Percentiles rank a stretch among this genome's conserved stretches.
Evolutionary conservation across 1,139 yeast species (phyloP).

Genomic region (Hansenula lynferdii): DNA sequence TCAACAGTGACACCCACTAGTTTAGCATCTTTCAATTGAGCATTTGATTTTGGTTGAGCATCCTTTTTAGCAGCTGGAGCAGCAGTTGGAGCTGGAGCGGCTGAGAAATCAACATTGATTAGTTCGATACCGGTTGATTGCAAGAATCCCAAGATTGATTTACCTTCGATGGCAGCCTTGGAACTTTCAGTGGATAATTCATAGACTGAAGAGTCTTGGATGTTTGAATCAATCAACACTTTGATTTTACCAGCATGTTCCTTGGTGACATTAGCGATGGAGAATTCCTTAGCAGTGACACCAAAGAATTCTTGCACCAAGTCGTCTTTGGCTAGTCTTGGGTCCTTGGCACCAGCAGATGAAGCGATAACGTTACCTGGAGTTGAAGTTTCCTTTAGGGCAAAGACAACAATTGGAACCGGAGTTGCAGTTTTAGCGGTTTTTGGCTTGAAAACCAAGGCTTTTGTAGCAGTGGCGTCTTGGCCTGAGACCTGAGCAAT

Average conservation of each 20-base stretch:
- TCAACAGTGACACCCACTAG: slow-evolving; percentile 95
- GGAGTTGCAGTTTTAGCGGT: slow-evolving; percentile 83
- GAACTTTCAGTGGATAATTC: slow-evolving; percentile 56
- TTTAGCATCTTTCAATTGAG: slow-evolving; percentile 81
- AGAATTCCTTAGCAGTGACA: slow-evolving; percentile 59
- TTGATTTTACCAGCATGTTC: slow-evolving; percentile 60
- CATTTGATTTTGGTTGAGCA: slow-evolving; percentile 28
- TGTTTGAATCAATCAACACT: slow-evolving; percentile 57
- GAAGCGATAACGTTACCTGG: slow-evolving; percentile 63
- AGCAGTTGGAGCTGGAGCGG: slow-evolving; percentile 27
- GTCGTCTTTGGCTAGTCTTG: slow-evolving; percentile 83
- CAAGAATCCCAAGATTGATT: slow-evolving; percentile 48
- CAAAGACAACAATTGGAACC: slow-evolving; percentile 77
- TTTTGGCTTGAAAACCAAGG: slow-evolving; percentile 87
- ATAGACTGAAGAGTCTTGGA: slow-evolving; percentile 41
- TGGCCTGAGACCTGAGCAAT: slow-evolving; percentile 40
- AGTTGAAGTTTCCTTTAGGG: slow-evolving; percentile 65
- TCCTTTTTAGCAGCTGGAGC: slow-evolving; percentile 26
- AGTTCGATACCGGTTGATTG: slow-evolving; percentile 50
- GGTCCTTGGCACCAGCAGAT: slow-evolving; percentile 73
- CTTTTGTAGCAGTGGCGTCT: slow-evolving; percentile 50
- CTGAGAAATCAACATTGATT: slow-evolving; percentile 21
- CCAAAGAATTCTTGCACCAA: slow-evolving; percentile 64
- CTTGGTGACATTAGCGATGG: slow-evolving; percentile 52
- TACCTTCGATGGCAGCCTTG: slow-evolving; percentile 51